Evolutionary conservation across 306 rosid genomes (phyloP).

Genomic region (Dryas alaskensis): DNA sequence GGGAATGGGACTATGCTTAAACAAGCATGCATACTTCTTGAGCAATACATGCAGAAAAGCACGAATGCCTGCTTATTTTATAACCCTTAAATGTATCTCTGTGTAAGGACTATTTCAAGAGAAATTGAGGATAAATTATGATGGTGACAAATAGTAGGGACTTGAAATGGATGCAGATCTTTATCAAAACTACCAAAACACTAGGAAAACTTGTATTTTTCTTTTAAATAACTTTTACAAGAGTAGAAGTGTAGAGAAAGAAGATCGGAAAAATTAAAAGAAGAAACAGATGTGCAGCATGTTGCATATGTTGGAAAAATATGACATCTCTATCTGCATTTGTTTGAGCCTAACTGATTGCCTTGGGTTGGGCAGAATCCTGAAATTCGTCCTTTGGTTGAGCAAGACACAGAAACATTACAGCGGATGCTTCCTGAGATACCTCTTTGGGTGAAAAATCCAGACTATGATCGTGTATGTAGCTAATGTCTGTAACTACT

Average conservation of each 20-base stretch:
- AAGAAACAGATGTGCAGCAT: not conserved
- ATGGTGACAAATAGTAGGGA: not conserved
- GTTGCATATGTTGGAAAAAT: slow-evolving; percentile 8
- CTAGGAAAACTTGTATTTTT: not conserved
- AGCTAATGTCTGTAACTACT: not conserved
- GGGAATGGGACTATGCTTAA: not conserved
- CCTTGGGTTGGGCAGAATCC: slow-evolving; percentile 50
- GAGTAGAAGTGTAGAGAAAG: not conserved
- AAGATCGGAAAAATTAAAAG: not conserved
- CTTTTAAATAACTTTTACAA: not conserved
- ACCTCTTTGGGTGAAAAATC: slow-evolving; percentile 90
- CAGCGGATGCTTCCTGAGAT: slow-evolving; percentile 85
- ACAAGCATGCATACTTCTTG: not conserved
- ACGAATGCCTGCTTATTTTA: not conserved
- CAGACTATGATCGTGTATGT: slow-evolving; percentile 85
- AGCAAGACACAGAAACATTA: slow-evolving; percentile 61
- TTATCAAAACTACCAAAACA: not conserved
- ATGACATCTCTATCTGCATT: not conserved
- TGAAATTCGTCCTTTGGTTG: slow-evolving; percentile 54
- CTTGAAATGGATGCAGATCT: not conserved
- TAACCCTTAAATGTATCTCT: not conserved
- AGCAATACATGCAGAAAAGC: not conserved
- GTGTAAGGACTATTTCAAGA: not conserved
- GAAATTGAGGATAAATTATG: not conserved
- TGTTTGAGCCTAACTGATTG: slow-evolving; percentile 12